A percentile compares a stretch with the other conserved stretches of the same genome.
Evolutionary conservation across 208 protist genomes (phyloP).

Genomic region (Acanthamoeba rhysodes): DNA sequence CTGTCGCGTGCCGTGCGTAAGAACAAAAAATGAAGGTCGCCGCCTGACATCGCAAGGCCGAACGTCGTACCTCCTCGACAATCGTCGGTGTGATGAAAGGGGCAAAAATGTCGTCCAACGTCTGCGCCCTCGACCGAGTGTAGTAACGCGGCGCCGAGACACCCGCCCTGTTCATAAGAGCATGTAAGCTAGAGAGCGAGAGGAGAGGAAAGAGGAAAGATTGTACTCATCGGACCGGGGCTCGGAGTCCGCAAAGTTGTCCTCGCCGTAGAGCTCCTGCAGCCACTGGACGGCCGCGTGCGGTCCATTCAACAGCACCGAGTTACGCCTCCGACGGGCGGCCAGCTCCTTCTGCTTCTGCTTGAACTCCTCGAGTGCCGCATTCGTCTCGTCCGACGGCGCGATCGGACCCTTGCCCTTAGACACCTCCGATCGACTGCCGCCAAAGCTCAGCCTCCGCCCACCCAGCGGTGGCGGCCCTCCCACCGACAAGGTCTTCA

Average conservation of each 20-base stretch:
- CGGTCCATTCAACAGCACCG: background rate
- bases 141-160: background rate
- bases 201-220: no score
- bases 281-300: conserved; percentile 22
- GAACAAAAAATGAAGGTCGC: background rate
- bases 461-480: background rate
- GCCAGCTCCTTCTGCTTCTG: conserved; percentile 48
- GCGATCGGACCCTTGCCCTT: background rate
- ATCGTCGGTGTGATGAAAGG: background rate
- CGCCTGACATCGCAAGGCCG: background rate
- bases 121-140: conserved; percentile 5
- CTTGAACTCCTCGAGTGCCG: conserved; percentile 49
- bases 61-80: background rate
- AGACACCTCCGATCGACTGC: background rate
- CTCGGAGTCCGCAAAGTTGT: no score
- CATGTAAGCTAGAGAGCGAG: no score
- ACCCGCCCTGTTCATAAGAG: background rate
- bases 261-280: background rate
- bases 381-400: conserved; percentile 41
- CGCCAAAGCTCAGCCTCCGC: background rate
- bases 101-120: background rate
- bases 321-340: background rate
- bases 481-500: background rate
- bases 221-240: no score
- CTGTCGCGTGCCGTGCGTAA: background rate